phyloP scores from a whole-genome alignment of 2,329 filamentous ascomycete species.

The Paraphaeosphaeria minitans region DNA sequence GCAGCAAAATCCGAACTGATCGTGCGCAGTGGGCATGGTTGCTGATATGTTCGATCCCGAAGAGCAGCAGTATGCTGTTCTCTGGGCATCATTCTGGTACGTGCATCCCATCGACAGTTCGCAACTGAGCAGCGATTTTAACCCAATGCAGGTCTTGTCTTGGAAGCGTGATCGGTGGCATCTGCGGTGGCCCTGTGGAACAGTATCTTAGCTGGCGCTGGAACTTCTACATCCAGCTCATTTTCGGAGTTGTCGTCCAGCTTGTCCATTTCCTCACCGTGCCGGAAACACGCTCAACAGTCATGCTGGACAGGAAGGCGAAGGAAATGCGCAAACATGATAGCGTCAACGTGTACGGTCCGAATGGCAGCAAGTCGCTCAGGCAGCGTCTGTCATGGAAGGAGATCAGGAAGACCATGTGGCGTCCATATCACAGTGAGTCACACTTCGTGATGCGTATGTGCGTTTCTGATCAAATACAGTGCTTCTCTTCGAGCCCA shows the following conservation, averaged over 20 bases:
- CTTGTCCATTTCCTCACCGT: constrained; percentile 69
- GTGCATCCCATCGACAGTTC: constrained; percentile 54
- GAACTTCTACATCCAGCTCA: constrained; percentile 84
- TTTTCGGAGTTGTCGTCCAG: constrained; percentile 74
- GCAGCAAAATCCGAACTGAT: constrained; percentile 25
- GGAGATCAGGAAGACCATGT: constrained; percentile 57
- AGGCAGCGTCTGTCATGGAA: constrained; percentile 44
- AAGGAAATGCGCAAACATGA: constrained; percentile 70
- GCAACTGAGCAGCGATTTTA: constrained; percentile 44
- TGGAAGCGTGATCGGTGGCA: constrained; percentile 74
- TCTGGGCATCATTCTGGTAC: constrained; percentile 65
- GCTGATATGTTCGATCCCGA: constrained; percentile 65
- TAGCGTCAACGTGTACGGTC: constrained; percentile 63
- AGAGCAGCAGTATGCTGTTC: constrained; percentile 71
- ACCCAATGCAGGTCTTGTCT: constrained; percentile 50
- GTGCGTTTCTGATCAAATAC: background rate
- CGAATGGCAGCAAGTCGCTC: constrained; percentile 61
- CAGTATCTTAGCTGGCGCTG: constrained; percentile 71
- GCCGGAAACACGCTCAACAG: constrained; percentile 75
- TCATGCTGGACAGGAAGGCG: constrained; percentile 70
- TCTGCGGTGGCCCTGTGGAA: constrained; percentile 79
- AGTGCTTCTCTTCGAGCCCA: constrained; percentile 74
- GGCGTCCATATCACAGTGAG: constrained; percentile 65
- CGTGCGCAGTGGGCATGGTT: constrained; percentile 58
- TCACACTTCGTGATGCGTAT: background rate